Conservation (phyloP, 495 filamentous ascomycete genomes). For the Penicillium angulare region DNA sequence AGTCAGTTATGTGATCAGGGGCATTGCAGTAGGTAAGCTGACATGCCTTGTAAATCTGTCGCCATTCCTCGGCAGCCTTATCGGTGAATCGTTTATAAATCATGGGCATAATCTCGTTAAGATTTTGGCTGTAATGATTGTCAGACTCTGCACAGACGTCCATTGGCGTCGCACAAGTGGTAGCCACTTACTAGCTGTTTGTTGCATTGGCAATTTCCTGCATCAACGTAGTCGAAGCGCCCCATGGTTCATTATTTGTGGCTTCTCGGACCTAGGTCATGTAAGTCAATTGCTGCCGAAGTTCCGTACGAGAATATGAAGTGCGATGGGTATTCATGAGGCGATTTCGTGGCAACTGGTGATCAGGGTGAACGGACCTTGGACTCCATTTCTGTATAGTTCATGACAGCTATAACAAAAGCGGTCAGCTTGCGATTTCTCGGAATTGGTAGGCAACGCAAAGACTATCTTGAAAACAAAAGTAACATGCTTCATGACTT, state of each 20-base stretch:
- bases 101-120: slow-evolving; percentile 99
- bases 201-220: slow-evolving; percentile 98
- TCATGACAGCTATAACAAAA: slow-evolving; percentile 82
- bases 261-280: slow-evolving; percentile 78
- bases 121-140: slow-evolving; percentile 66
- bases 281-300: too few relatives aligned
- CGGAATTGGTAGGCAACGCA: background rate
- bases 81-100: slow-evolving; percentile 99
- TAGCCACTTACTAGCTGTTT: slow-evolving; percentile 83
- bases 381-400: slow-evolving; percentile 99
- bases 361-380: slow-evolving; percentile 72
- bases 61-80: slow-evolving; percentile 97
- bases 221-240: slow-evolving; percentile 84
- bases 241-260: slow-evolving; percentile 98
- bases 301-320: background rate
- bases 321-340: too few relatives aligned
- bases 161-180: background rate
- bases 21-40: background rate
- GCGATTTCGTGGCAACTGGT: too few relatives aligned
- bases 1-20: background rate
- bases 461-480: slow-evolving; percentile 13
- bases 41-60: slow-evolving; percentile 92
- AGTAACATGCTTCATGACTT: background rate
- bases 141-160: slow-evolving; percentile 14
- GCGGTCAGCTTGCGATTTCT: slow-evolving; percentile 16